Evolutionary conservation across 352 stramenopile species (phyloP), one percentile per base, ranked within the genome.

Genomic region (Globisporangium uncinulatum): DNA sequence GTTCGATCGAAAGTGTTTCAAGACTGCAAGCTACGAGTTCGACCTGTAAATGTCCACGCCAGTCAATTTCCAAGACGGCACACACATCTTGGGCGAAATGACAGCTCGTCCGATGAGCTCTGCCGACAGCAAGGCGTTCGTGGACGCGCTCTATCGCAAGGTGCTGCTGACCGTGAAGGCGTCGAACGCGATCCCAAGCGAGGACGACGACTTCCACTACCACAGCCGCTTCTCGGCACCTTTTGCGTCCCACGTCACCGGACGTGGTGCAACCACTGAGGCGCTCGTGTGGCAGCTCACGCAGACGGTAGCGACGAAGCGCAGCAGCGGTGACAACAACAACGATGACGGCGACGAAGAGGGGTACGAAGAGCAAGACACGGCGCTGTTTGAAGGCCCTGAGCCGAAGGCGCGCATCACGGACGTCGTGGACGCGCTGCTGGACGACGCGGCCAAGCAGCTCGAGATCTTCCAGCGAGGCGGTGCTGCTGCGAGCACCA

Each of bases 171-270:
- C 72, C 7, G 85, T 94, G 19, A 94, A 94, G 67, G 85, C 82
- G 8, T 90, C 85, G 43, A 94, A 94, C 64, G 78, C 53, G 0
- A 69, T 94, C 20, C 73, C 77, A 20, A 88, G 66, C 8, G 83
- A 92, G 53, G 81, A 94, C 55, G 85, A 94, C 56, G 85, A 87
- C 32, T 94, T 87, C 58, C 76, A 94, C 63, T 94, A 79, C 66
- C 81, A 94, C 63, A 64, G 62, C 60, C 79, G 89, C 60, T 92
- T 92, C 64, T 91, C 74, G 63, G 49, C 66, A 43, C 72, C 70
- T 11, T 91, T 91, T 48, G 58, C 70, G 6, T 31, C 69, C 10
- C 63, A 73, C 19, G 68, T 73, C 47, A 69, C 72, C 19, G 32
- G 54, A 19, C 71, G 69, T 5, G 63, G 76, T 5, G 67, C 72